Evolutionary conservation across 1,139 yeast genomes (phyloP).

Genomic region (Suhomyces wounanorum): DNA sequence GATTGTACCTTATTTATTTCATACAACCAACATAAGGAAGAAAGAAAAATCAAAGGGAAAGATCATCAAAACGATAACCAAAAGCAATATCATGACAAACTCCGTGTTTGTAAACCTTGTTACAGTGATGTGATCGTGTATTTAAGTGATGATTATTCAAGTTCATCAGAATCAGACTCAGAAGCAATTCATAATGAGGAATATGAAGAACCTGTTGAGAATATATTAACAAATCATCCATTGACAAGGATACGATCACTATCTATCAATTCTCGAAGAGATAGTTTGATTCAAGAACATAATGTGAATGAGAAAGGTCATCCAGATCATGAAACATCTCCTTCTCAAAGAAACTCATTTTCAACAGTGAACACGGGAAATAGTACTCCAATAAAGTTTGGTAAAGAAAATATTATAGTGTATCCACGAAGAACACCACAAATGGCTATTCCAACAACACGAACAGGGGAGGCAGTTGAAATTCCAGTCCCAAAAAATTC

Average conservation of each 20-base stretch:
- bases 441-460: constrained; percentile 82
- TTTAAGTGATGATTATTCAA: constrained; percentile 63
- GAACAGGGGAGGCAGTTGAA: constrained; percentile 77
- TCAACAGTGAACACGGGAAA: constrained; percentile 1
- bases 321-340: constrained; percentile 18
- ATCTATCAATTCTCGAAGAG: constrained; percentile 30
- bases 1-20: constrained; percentile 80
- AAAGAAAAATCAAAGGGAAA: constrained; percentile 22
- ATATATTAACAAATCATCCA: constrained; percentile 30
- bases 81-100: constrained; percentile 56
- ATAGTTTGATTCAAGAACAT: constrained; percentile 19
- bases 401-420: constrained; percentile 17
- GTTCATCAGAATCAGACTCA: constrained; percentile 18
- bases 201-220: constrained; percentile 19
- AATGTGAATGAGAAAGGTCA: neutral
- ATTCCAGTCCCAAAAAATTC: constrained; percentile 53
- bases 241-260: constrained; percentile 34
- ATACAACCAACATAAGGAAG: constrained; percentile 65
- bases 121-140: constrained; percentile 64
- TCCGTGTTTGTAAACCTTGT: constrained; percentile 82
- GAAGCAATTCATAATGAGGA: constrained; percentile 21
- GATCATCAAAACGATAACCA: constrained; percentile 11
- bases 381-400: constrained; percentile 8
- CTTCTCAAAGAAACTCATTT: constrained; percentile 3
- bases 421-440: constrained; percentile 68